A percentile compares a stretch with the other conserved stretches of the same genome.
Conservation (phyloP, 306 rosid species). For the Quercus aquifolioides region DNA sequence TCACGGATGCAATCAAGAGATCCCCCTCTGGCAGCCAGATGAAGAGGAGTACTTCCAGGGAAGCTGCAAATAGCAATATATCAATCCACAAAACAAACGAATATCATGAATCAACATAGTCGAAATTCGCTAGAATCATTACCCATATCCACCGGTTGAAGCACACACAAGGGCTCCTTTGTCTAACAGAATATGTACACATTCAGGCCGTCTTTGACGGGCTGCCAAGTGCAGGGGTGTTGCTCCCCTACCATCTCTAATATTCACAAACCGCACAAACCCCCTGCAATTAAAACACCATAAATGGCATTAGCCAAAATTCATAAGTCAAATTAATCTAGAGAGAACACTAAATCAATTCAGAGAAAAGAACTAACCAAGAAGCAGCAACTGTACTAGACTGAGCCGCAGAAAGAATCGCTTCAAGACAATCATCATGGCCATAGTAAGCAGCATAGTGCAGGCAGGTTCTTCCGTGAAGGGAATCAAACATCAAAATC, state of each 20-base stretch:
- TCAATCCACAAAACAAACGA: conserved; percentile 21
- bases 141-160: conserved; percentile 89
- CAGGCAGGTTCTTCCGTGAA: conserved; percentile 84
- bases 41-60: conserved; percentile 94
- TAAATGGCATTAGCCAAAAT: conserved; percentile 9
- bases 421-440: conserved; percentile 78
- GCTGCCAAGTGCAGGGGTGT: conserved; percentile 96
- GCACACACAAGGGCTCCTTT: conserved; percentile 93
- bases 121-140: not conserved
- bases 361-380: conserved; percentile 52
- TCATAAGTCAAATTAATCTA: not conserved
- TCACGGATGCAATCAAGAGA: conserved; percentile 84
- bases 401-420: conserved; percentile 78
- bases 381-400: conserved; percentile 88
- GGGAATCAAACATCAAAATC: conserved; percentile 92
- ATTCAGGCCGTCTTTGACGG: conserved; percentile 75
- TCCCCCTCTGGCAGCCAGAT: conserved; percentile 96
- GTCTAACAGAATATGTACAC: conserved; percentile 72
- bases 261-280: conserved; percentile 85
- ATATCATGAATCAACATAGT: not conserved
- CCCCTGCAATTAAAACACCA: conserved; percentile 56
- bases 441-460: conserved; percentile 92
- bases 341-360: not conserved
- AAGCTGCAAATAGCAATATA: conserved; percentile 51
- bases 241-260: conserved; percentile 87